Evolutionary conservation across 2,329 filamentous ascomycete genomes (phyloP), one percentile per base, ranked within the genome.

Genomic region (Colletotrichum siamense): DNA sequence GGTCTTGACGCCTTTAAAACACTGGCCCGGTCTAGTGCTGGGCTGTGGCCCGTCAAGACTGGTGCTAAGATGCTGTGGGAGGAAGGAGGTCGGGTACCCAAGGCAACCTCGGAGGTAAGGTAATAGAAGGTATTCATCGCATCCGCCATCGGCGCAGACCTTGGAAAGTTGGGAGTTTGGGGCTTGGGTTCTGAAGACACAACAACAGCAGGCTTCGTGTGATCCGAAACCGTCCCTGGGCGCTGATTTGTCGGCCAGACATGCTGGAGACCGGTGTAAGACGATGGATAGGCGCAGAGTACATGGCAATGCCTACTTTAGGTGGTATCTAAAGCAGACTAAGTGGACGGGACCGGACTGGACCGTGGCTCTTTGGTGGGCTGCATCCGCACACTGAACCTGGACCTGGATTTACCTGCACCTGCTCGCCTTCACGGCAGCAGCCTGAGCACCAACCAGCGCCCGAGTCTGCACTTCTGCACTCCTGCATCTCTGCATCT

Each of bases 1-100:
- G 65, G 57, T 76, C 70, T 73, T 61, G 64, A 64, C 74, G 71
- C 52, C 65, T 74, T 55, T 62, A 64, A 76, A 76, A 76, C 74
- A 76, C 70, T 69, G 59, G 74, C 74, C 64, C 59, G 34, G 64
- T 61, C 73, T 68, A 76, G 73, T 75, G 67, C 67, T 66, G 61
- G 72, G 68, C 72, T 64, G 55, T 63, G 32, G 64, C 64, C 57
- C 44, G 70, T 73, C 39, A 36, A 36, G 28, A 15, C 63, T 69
- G 34, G 16, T 75, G 24, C 52, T 30, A 63, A 68, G 44, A 15
- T 68, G 57, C 30, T 18, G 32, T 72, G 24, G 62, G 36, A 15
- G 24, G 24, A 61, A 16, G 44, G 44, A 52, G 44, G n/a, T 52
- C 39, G 39, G 39, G 39, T 49, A 49, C 18, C 39, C 16, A 44